Evolutionary conservation across 176 grass and related monocot species (phyloP).

Genomic region (Raddia distichophylla): DNA sequence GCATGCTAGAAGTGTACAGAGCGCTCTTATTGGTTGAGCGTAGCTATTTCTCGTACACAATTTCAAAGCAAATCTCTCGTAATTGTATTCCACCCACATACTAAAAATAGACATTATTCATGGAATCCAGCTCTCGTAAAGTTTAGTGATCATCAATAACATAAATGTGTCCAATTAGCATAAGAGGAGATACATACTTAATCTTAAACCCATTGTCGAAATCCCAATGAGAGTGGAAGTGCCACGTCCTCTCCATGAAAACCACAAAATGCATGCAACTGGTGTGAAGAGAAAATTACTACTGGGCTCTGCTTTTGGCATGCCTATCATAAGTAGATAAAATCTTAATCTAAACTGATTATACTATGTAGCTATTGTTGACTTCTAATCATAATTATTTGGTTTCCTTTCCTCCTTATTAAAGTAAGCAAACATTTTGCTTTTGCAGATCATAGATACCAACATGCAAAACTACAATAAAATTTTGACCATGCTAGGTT

Average conservation of each 20-base stretch:
- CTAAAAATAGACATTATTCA: conserved; percentile 14
- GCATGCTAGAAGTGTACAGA: background rate
- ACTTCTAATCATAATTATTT: background rate
- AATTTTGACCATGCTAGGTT: background rate
- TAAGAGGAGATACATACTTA: background rate
- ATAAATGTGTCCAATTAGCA: background rate
- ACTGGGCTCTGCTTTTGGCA: background rate
- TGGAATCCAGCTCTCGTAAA: conserved; percentile 7
- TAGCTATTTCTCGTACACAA: background rate
- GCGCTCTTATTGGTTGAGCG: background rate
- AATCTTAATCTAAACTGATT: background rate
- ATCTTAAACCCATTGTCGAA: background rate
- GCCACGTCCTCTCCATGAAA: background rate
- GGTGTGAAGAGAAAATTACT: background rate
- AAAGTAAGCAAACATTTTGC: background rate
- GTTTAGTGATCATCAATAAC: background rate
- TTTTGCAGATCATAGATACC: background rate
- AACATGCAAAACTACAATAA: conserved; percentile 22
- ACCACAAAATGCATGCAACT: background rate
- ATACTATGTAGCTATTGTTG: conserved; percentile 8
- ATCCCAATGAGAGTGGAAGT: background rate
- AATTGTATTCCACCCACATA: background rate
- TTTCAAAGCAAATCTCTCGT: background rate
- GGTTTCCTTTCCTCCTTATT: background rate
- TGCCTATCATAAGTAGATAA: background rate